Percentiles rank a stretch among this genome's conserved stretches.
phyloP scores from a whole-genome alignment of 2,329 filamentous ascomycete species.

The Plenodomus tracheiphilus region DNA sequence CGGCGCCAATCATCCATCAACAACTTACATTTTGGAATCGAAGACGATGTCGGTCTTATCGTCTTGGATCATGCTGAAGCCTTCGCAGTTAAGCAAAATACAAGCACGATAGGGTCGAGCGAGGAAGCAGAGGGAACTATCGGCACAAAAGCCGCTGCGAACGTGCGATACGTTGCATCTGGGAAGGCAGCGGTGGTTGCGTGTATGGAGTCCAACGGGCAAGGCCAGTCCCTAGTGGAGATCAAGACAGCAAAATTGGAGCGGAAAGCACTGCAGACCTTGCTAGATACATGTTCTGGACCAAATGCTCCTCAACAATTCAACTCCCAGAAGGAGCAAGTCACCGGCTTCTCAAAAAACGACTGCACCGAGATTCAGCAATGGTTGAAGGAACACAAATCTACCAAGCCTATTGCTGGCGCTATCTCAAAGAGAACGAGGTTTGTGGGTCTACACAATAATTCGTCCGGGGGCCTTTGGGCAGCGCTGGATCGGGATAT shows the following conservation, averaged over 20 bases:
- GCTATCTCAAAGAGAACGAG: constrained; percentile 52
- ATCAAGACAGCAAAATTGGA: constrained; percentile 44
- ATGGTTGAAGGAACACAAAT: constrained; percentile 51
- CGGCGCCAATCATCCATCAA: constrained; percentile 31
- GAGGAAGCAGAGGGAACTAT: constrained; percentile 38
- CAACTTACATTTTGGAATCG: constrained; percentile 30
- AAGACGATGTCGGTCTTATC: constrained; percentile 47
- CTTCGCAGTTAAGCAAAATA: constrained; percentile 52
- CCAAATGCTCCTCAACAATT: constrained; percentile 15
- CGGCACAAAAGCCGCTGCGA: constrained; percentile 37
- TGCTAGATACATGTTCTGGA: constrained; percentile 40
- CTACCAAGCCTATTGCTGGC: constrained; percentile 53
- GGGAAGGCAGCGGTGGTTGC: constrained; percentile 39
- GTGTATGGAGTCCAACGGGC: constrained; percentile 16
- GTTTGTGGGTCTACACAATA: constrained; percentile 54
- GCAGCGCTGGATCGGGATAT: constrained; percentile 55
- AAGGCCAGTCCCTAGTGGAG: constrained; percentile 11
- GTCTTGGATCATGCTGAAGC: constrained; percentile 53
- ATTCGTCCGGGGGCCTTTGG: constrained; percentile 48
- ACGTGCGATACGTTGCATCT: constrained; percentile 41
- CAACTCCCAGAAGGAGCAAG: not conserved
- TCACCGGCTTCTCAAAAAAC: constrained; percentile 5
- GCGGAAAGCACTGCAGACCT: constrained; percentile 46
- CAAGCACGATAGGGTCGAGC: constrained; percentile 48
- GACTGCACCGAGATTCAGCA: constrained; percentile 36